These are phyloP conservation scores for Phaeophleospora eucalypticola DNA, from an alignment of 2,329 filamentous ascomycete species.

Conservation along the genomic window DNA sequence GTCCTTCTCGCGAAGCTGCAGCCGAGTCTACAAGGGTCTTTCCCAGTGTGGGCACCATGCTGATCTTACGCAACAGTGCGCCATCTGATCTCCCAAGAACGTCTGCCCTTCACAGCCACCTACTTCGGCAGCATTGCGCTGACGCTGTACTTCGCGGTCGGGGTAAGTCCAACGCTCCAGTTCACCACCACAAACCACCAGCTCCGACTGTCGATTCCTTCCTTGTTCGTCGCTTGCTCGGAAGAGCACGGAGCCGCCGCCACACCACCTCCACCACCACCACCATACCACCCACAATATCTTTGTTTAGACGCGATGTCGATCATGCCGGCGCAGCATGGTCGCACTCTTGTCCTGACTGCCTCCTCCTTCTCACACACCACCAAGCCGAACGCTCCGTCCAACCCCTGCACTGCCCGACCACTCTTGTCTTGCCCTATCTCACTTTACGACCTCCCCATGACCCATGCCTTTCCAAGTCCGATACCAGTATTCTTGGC, in stretches of 20 bases:
- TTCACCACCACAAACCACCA: neutral
- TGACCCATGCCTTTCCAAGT: neutral
- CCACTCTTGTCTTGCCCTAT: conserved; percentile 11
- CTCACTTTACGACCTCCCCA: conserved; percentile 7
- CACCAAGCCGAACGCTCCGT: conserved; percentile 8
- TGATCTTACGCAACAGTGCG: conserved; percentile 45
- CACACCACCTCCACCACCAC: conserved; percentile 18
- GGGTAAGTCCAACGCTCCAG: conserved; percentile 59
- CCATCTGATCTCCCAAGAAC: conserved; percentile 77
- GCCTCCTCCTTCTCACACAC: neutral
- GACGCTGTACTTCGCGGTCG: conserved; percentile 87
- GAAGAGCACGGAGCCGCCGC: conserved; percentile 10
- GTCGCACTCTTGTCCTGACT: conserved; percentile 15
- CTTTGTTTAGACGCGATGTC: conserved; percentile 22
- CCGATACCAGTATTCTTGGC: too few species aligned
- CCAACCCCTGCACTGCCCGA: conserved; percentile 12
- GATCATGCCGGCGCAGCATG: conserved; percentile 16
- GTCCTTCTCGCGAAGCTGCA: conserved; percentile 18
- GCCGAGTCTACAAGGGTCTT: conserved; percentile 13
- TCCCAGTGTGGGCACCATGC: conserved; percentile 13
- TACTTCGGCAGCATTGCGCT: conserved; percentile 91
- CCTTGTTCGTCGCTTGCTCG: conserved; percentile 3
- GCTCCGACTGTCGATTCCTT: conserved; percentile 1
- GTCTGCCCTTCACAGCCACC: conserved; percentile 85
- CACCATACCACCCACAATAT: conserved; percentile 18